phyloP scores from a whole-genome alignment of 2,329 filamentous ascomycete species.

The Blumeriella jaapii region DNA sequence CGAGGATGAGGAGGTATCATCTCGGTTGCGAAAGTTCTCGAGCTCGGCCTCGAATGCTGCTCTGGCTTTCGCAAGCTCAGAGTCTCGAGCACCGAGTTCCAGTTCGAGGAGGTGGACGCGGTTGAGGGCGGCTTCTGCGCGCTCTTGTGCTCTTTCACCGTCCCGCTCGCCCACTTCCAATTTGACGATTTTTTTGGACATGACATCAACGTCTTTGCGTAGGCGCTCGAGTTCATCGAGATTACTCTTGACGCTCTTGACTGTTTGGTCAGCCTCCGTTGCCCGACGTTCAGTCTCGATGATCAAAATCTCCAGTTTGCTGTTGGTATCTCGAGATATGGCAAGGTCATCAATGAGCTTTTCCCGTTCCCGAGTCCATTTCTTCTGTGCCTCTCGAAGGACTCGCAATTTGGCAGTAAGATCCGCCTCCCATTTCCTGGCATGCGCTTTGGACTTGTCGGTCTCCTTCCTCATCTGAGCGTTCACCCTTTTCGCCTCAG shows the following conservation, averaged over 20 bases:
- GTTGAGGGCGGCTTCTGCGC: slow-evolving; percentile 45
- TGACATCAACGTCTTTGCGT: slow-evolving; percentile 44
- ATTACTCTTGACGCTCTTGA: slow-evolving; percentile 50
- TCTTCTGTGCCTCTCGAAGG: slow-evolving; percentile 59
- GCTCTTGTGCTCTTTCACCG: slow-evolving; percentile 43
- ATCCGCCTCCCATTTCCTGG: slow-evolving; percentile 69
- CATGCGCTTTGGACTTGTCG: slow-evolving; percentile 57
- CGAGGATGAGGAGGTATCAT: slow-evolving; percentile 24
- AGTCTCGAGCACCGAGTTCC: slow-evolving; percentile 41
- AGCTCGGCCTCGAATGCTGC: slow-evolving; percentile 37
- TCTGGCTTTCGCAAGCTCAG: slow-evolving; percentile 32
- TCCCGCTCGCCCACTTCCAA: slow-evolving; percentile 53
- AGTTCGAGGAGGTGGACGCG: slow-evolving; percentile 47
- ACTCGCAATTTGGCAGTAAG: slow-evolving; percentile 53
- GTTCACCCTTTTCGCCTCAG: slow-evolving; percentile 61
- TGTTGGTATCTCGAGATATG: slow-evolving; percentile 45
- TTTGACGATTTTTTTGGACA: slow-evolving; percentile 50
- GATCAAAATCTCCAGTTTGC: slow-evolving; percentile 53
- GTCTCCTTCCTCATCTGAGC: slow-evolving; percentile 60
- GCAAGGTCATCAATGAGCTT: slow-evolving; percentile 46
- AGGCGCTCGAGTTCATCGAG: slow-evolving; percentile 49
- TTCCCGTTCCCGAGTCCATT: slow-evolving; percentile 46
- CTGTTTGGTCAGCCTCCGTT: slow-evolving; percentile 48
- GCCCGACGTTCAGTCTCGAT: slow-evolving; percentile 60
- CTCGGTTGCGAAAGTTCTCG: slow-evolving; percentile 28